phyloP scores from a whole-genome alignment of 306 rosid species.

The Sindora glabra region DNA sequence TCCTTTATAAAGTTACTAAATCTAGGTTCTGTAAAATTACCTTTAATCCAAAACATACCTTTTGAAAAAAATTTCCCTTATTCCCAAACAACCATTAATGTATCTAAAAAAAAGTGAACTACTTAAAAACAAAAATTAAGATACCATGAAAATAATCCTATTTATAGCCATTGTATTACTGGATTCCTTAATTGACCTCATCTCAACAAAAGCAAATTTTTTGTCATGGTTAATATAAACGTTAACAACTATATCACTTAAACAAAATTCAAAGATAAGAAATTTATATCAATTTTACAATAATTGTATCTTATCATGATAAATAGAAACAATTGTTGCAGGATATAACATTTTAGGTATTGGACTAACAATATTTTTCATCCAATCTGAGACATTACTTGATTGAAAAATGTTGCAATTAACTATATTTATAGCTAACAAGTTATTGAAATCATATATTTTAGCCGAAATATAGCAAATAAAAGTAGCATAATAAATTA shows the following conservation, averaged over 20 bases:
- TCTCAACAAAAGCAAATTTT: conserved; percentile 96
- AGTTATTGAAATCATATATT: background rate
- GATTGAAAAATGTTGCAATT: conserved; percentile 95
- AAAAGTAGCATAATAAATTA: too few species aligned
- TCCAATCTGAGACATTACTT: conserved; percentile 92
- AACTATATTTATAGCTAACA: conserved; percentile 56
- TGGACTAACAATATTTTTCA: conserved; percentile 99
- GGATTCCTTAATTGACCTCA: conserved; percentile 99
- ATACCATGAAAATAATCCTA: conserved; percentile 95
- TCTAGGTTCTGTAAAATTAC: too few species aligned
- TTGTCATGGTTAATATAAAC: conserved; percentile 98
- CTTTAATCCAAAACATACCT: too few species aligned
- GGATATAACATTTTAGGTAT: conserved; percentile 24
- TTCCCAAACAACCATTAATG: too few species aligned
- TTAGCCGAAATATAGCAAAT: background rate
- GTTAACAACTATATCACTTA: conserved; percentile 97
- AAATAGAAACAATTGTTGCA: background rate
- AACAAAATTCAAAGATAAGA: conserved; percentile 1
- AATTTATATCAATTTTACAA: background rate
- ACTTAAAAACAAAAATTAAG: background rate
- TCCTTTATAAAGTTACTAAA: too few species aligned
- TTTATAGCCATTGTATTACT: conserved; percentile 99
- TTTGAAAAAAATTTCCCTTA: too few species aligned
- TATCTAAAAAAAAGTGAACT: background rate
- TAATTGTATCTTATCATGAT: background rate